Evolutionary conservation across 257 asterid genomes (phyloP), one percentile per base, ranked within the genome.

Genomic region (Nemophila menziesii): DNA sequence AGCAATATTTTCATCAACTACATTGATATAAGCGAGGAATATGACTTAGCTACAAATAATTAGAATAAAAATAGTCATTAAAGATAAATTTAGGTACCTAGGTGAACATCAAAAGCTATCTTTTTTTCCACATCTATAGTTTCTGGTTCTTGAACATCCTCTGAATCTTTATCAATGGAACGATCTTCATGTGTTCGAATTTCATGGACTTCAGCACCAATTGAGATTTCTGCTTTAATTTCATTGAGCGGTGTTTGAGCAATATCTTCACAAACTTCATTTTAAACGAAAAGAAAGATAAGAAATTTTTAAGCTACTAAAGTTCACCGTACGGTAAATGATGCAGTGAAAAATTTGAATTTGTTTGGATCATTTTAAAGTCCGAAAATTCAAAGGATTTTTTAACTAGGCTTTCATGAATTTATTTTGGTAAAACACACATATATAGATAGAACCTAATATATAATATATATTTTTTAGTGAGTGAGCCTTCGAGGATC

Each of bases 171-270:
- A n/a, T n/a, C n/a, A n/a, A n/a, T n/a, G n/a, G 36, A 29, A 44
- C 41, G 43, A 40, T 55, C 47, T 20, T 66, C 77, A 2, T 29
- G 36, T 29, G 36, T 29, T 29, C 12, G 36, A 2, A 29, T 29
- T 55, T 79, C 94, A 53, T 74, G 99, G 66, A 92, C 86, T 56
- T 86, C 96, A 18, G 94, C 82, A 51, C 95, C 99, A 53, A 86
- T 86, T 33, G 86, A 92, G 68, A 86, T 92, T 51, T 86, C 92
- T 55, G 83, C 80, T 67, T 80, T 95, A 54, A 71, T 76, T 71
- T 76, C 96, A 64, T 60, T 65, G 54, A 52, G 61, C 24, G 16
- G 70, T 43, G 43, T 46, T 62, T 58, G 70, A 59, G 71, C 52
- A 51, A 17, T 62, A 62, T 67, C 93, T 70, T 73, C 96, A 56